Evolutionary conservation across 768 basidiomycete species (phyloP).

Genomic region (Coprinellus micaceus): DNA sequence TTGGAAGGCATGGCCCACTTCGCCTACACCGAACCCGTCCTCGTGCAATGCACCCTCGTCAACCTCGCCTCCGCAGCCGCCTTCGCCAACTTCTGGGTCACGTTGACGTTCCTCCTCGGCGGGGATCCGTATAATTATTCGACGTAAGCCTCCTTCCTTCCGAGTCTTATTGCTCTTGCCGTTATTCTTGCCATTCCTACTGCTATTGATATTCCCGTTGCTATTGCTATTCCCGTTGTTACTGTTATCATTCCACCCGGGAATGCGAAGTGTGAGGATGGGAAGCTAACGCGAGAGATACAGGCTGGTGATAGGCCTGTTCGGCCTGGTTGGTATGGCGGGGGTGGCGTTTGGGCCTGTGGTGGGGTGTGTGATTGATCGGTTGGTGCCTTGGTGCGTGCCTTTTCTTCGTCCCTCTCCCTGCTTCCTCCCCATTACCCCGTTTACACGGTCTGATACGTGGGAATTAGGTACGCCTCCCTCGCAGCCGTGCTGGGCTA

Average conservation of each 20-base stretch:
- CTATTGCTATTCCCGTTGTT: too few relatives aligned
- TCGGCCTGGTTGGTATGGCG: constrained; percentile 72
- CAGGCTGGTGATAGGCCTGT: constrained; percentile 62
- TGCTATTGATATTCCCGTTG: too few relatives aligned
- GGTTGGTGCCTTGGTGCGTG: constrained; percentile 73
- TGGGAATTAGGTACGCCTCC: constrained; percentile 73
- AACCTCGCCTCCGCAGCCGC: constrained; percentile 62
- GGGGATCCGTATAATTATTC: constrained; percentile 74
- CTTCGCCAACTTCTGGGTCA: constrained; percentile 64
- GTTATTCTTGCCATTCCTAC: too few relatives aligned
- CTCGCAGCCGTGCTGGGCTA: constrained; percentile 49
- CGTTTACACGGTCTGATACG: too few relatives aligned
- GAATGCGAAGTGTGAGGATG: neutral
- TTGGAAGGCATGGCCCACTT: constrained; percentile 85
- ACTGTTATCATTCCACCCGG: too few relatives aligned
- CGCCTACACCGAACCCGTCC: constrained; percentile 70
- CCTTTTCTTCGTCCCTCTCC: too few relatives aligned
- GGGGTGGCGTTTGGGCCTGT: constrained; percentile 70
- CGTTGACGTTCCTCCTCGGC: constrained; percentile 77
- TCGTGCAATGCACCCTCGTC: constrained; percentile 66
- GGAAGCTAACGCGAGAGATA: neutral
- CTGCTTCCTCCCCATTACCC: too few relatives aligned
- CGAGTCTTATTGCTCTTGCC: neutral
- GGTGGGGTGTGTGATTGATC: constrained; percentile 68
- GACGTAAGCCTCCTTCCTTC: constrained; percentile 41